phyloP scores from a whole-genome alignment of 768 basidiomycete genomes.

The Suillus subaureus region DNA sequence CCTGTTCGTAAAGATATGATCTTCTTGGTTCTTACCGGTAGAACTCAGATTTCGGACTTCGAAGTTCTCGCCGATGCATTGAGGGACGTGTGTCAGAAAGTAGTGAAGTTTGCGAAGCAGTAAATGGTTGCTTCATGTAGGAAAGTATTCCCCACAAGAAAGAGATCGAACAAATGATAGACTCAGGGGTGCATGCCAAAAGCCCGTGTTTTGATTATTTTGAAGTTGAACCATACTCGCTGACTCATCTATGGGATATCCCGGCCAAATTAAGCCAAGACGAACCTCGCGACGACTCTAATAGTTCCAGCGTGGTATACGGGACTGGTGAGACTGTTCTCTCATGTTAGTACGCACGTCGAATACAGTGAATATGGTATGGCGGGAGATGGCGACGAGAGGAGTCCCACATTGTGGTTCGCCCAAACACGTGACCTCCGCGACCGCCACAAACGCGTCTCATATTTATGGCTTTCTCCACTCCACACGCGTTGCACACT shows the following conservation, averaged over 20 bases:
- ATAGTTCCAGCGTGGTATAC: background rate
- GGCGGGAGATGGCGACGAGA: background rate
- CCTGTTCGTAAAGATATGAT: background rate
- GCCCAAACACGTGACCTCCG: conserved; percentile 4
- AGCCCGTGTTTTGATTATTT: too few species aligned
- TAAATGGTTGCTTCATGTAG: background rate
- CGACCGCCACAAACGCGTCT: conserved; percentile 8
- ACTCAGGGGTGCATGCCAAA: background rate
- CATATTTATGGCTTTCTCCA: background rate
- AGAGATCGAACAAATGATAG: background rate
- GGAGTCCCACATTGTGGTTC: background rate
- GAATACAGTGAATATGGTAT: background rate
- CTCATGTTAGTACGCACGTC: background rate
- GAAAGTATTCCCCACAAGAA: background rate
- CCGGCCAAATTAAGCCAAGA: background rate
- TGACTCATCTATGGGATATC: background rate
- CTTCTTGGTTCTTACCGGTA: background rate
- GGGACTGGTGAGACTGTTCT: background rate
- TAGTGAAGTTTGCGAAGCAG: conserved; percentile 12
- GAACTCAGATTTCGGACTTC: conserved; percentile 32
- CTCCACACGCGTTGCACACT: background rate
- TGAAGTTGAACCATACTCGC: background rate
- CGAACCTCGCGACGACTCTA: background rate
- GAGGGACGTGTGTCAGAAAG: conserved; percentile 24
- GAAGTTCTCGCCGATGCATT: conserved; percentile 30